Evolutionary conservation across 2,329 filamentous ascomycete species (phyloP).

Genomic region (Fusarium humuli): DNA sequence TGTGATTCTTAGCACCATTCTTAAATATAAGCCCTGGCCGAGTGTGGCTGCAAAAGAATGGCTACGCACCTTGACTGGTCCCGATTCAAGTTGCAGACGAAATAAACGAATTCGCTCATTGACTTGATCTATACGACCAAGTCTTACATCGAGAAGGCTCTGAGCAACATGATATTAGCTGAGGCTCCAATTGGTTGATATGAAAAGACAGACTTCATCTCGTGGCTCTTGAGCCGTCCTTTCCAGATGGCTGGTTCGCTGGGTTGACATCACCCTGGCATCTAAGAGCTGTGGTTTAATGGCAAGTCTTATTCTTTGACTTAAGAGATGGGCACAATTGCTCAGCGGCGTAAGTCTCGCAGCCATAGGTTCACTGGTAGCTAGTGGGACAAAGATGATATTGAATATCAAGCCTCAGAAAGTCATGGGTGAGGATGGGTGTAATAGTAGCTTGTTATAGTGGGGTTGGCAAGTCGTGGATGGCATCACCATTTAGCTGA

Average conservation of each 20-base stretch:
- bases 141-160: conserved; percentile 69
- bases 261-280: conserved; percentile 30
- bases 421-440: not conserved
- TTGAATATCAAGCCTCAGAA: not conserved
- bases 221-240: conserved; percentile 75
- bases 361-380: conserved; percentile 3
- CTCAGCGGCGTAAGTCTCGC: not conserved
- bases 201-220: conserved; percentile 59
- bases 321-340: not conserved
- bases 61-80: conserved; percentile 59
- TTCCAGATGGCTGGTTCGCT: conserved; percentile 40
- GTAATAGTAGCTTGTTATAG: conserved; percentile 7
- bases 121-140: conserved; percentile 71
- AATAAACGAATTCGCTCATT: conserved; percentile 77
- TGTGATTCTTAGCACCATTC: not conserved
- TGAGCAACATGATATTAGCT: conserved; percentile 32
- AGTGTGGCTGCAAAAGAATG: not conserved
- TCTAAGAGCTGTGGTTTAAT: not conserved
- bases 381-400: not conserved
- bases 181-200: not conserved
- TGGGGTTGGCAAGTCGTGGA: conserved; percentile 20
- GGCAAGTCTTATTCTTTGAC: not conserved
- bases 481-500: conserved; percentile 16
- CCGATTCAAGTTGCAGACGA: conserved; percentile 67
- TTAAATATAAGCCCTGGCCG: no score